phyloP scores from a whole-genome alignment of 495 filamentous ascomycete species.

The Evansstolkia leycettana region DNA sequence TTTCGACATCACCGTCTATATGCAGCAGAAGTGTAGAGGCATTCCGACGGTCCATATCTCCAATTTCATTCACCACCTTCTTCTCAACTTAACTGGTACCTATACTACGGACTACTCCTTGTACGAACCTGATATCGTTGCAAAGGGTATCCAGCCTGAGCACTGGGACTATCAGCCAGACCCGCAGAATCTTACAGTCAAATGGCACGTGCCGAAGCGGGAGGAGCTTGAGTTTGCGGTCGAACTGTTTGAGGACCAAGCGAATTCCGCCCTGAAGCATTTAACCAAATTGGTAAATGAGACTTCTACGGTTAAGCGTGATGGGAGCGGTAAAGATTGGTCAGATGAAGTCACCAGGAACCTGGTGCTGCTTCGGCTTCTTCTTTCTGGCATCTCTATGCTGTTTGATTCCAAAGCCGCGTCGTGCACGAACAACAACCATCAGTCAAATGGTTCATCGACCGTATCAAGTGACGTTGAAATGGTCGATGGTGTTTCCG shows the following conservation, averaged over 20 bases:
- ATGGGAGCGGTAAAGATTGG: slow-evolving; percentile 96
- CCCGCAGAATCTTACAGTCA: slow-evolving; percentile 64
- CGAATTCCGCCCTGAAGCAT: slow-evolving; percentile 50
- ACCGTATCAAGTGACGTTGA: slow-evolving; percentile 24
- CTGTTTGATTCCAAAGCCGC: slow-evolving; percentile 74
- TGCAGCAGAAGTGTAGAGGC: slow-evolving; percentile 89
- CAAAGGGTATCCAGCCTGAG: slow-evolving; percentile 43
- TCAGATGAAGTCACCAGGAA: slow-evolving; percentile 91
- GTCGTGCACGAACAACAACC: slow-evolving; percentile 24
- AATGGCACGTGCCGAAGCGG: slow-evolving; percentile 75
- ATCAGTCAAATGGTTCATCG: slow-evolving; percentile 8
- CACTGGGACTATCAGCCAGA: slow-evolving; percentile 70
- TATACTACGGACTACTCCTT: slow-evolving; percentile 83
- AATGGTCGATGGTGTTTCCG: slow-evolving; percentile 21
- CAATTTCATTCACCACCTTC: slow-evolving; percentile 95
- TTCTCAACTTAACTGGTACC: slow-evolving; percentile 90
- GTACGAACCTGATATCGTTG: slow-evolving; percentile 57
- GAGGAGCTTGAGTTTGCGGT: slow-evolving; percentile 82
- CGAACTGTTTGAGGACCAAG: slow-evolving; percentile 72
- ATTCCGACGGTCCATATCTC: slow-evolving; percentile 91
- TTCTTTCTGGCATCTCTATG: slow-evolving; percentile 76
- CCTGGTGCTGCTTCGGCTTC: slow-evolving; percentile 69
- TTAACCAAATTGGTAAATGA: slow-evolving; percentile 67
- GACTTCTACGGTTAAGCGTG: slow-evolving; percentile 73
- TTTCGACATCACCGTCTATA: slow-evolving; percentile 83